These are phyloP conservation scores for Amyloporia xantha DNA, from an alignment of 768 basidiomycete species.

Conservation along the genomic window DNA sequence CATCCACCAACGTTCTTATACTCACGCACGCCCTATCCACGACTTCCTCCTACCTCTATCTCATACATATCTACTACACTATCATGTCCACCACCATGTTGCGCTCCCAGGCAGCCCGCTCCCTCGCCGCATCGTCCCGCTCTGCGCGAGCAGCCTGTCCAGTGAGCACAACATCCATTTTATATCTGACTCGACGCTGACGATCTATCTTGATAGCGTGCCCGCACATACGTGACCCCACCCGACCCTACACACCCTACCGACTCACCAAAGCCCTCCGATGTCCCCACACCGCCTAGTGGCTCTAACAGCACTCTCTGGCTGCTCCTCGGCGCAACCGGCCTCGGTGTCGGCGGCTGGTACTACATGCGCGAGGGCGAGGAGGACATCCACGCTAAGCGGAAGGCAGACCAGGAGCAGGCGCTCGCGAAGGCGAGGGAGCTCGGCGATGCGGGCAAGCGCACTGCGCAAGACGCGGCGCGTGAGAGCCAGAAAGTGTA, in stretches of 20 bases:
- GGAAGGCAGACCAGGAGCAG: conserved; percentile 28
- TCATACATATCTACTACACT: too few species aligned
- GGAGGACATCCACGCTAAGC: conserved; percentile 15
- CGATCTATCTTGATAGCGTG: too few species aligned
- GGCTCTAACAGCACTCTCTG: conserved; percentile 20
- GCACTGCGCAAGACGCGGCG: conserved; percentile 21
- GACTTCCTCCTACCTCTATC: too few species aligned
- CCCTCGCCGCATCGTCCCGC: too few species aligned
- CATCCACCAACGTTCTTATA: too few species aligned
- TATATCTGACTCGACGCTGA: too few species aligned
- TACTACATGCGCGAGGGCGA: conserved; percentile 27
- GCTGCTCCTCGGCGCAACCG: conserved; percentile 21
- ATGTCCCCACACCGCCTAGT: conserved; percentile 14
- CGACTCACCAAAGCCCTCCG: conserved; percentile 14
- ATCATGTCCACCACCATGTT: too few species aligned
- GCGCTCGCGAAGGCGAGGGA: conserved; percentile 23
- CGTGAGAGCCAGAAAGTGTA: conserved; percentile 28
- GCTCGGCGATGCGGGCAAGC: conserved; percentile 26
- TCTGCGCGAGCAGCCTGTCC: too few species aligned
- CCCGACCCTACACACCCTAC: conserved; percentile 23
- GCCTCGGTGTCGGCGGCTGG: conserved; percentile 30
- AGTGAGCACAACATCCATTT: too few species aligned
- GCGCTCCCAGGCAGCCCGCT: too few species aligned
- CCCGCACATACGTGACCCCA: conserved; percentile 17
- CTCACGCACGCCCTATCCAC: too few species aligned